Evolutionary conservation across 1,284 basidiomycete species (phyloP).

Genomic region (Cryptococcus amylolentus): DNA sequence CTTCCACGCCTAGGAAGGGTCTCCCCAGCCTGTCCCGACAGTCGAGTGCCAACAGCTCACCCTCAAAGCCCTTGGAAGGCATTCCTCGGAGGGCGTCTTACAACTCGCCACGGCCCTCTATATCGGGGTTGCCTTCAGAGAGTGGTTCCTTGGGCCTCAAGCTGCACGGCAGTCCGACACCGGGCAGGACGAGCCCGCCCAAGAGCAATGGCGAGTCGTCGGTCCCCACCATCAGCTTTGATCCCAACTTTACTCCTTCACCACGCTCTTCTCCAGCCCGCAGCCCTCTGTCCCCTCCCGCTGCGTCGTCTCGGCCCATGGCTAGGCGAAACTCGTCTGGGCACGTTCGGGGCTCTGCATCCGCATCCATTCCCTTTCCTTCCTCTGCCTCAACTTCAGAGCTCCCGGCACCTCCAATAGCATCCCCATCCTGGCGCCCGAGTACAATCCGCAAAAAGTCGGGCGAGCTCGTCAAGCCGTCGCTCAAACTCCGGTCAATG

Average conservation of each 20-base stretch:
- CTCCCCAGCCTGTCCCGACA: constrained; percentile 20
- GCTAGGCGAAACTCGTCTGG: constrained; percentile 17
- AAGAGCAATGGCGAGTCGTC: background rate
- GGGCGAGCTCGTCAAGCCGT: constrained; percentile 50
- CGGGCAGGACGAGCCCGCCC: constrained; percentile 13
- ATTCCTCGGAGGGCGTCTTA: constrained; percentile 22
- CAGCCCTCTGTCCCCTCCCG: constrained; percentile 9
- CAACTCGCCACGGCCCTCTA: constrained; percentile 4
- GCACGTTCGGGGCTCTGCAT: constrained; percentile 13
- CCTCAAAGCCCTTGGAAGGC: constrained; percentile 31
- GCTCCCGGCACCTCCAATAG: constrained; percentile 7
- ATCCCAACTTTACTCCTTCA: background rate
- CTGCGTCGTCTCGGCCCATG: background rate
- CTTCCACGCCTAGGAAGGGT: constrained; percentile 25
- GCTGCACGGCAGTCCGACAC: constrained; percentile 27
- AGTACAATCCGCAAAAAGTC: constrained; percentile 50
- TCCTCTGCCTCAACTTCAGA: constrained; percentile 22
- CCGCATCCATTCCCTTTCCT: constrained; percentile 29
- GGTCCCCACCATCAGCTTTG: background rate
- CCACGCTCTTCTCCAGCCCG: background rate
- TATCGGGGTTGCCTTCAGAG: constrained; percentile 25
- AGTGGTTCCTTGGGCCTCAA: constrained; percentile 28
- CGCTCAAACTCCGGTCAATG: constrained; percentile 47
- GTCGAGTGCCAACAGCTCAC: constrained; percentile 15
- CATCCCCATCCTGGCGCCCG: background rate